Percentiles rank a stretch among this genome's conserved stretches.
phyloP scores from a whole-genome alignment of 1,284 basidiomycete species.

The Trichosporon sp. region DNA sequence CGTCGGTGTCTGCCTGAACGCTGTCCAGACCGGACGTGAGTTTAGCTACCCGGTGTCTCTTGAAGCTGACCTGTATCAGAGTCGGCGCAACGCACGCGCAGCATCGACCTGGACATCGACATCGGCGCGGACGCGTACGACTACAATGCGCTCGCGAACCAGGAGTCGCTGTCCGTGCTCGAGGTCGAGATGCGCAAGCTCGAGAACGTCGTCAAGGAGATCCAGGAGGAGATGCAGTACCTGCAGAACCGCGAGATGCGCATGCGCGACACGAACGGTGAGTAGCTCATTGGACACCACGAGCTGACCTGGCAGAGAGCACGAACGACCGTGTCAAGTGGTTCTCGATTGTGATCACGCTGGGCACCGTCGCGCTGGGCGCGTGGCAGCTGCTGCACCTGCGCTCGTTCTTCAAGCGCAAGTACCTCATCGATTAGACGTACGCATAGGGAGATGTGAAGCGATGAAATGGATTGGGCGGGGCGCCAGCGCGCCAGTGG shows the following conservation, averaged over 20 bases:
- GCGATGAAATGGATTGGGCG: neutral
- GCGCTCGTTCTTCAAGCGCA: conserved; percentile 90
- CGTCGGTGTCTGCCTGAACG: conserved; percentile 90
- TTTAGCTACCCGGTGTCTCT: conserved; percentile 22
- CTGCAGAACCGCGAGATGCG: conserved; percentile 81
- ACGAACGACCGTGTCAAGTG: conserved; percentile 87
- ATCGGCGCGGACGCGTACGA: conserved; percentile 98
- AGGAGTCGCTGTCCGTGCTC: conserved; percentile 89
- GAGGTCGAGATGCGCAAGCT: conserved; percentile 98
- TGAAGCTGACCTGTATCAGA: conserved; percentile 60
- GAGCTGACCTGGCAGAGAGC: conserved; percentile 60
- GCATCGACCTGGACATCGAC: conserved; percentile 90
- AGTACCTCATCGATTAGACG: conserved; percentile 85
- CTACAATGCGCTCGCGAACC: conserved; percentile 99
- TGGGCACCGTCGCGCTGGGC: conserved; percentile 75
- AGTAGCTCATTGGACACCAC: conserved; percentile 40
- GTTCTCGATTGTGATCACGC: conserved; percentile 83
- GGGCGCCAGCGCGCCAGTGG: neutral
- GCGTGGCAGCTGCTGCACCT: conserved; percentile 90
- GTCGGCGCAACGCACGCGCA: conserved; percentile 51
- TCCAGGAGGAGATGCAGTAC: conserved; percentile 90
- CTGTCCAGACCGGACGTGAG: conserved; percentile 67
- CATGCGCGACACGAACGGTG: conserved; percentile 89
- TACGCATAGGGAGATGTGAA: neutral
- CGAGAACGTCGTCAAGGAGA: conserved; percentile 88